Evolutionary conservation across 2,329 filamentous ascomycete species (phyloP), one percentile per base, ranked within the genome.

Genomic region (Plenodomus biglobosus): DNA sequence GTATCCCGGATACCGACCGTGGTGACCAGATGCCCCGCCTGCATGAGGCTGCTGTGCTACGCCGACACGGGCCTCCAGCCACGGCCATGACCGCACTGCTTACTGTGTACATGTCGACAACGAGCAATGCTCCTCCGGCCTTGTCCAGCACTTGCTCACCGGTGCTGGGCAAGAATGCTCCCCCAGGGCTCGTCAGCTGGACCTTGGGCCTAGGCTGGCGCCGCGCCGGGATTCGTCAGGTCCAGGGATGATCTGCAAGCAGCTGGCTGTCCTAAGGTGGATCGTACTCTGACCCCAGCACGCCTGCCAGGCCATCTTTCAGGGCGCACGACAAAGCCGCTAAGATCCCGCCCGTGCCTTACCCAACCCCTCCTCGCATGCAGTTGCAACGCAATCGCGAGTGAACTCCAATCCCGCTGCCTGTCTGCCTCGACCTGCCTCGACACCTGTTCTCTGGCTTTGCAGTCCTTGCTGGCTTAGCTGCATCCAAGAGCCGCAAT

Each of bases 261-360:
- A 21, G 49, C 27, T 44, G 42, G 46, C 55, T 32, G 51, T 48
- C 48, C 52, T 42, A 53, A 54, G 58, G 58, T 61, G 58, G 59
- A 65, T 66, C 62, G 57, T 55, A 60, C 58, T 59, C 55, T 54
- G 50, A 59, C 55, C 61, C 63, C 65, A 64, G 59, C 61, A 24
- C 62, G 45, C 52, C 50, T 47, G 53, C 52, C 56, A 58, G 59
- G 57, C 57, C 50, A 44, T 52, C 46, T 41, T 52, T 55, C 62
- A 55, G 53, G 58, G 54, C 54, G 53, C 56, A 53, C 52, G 47
- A 64, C 58, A 59, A 61, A 59, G 64, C 58, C 58, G 58, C 62
- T 61, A 62, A 51, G 41, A 50, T 55, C 43, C 52, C 48, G 56
- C 50, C 52, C 55, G 59, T 61, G 59, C 55, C 56, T 54, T 55